These are phyloP conservation scores for Pisolithus albus DNA, from an alignment of 768 basidiomycete genomes.

Conservation along the genomic window DNA sequence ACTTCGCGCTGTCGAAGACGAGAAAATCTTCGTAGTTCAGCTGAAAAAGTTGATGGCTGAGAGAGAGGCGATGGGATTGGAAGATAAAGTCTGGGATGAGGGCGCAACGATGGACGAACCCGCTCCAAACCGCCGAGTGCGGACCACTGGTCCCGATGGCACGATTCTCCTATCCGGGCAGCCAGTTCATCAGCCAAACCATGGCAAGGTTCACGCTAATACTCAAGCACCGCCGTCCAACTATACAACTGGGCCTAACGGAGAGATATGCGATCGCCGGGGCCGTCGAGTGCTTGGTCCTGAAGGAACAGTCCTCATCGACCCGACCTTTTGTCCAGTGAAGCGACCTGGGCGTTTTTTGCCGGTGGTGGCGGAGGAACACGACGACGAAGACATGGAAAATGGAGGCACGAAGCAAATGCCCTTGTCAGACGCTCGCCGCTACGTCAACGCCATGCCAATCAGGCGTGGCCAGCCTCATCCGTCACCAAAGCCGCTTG, in stretches of 20 bases:
- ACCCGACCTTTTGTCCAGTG: neutral
- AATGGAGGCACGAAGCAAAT: neutral
- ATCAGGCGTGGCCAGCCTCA: neutral
- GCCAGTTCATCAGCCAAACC: neutral
- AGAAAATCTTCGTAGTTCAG: conserved; percentile 18
- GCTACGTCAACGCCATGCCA: neutral
- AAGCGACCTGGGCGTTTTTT: neutral
- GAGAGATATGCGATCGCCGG: conserved; percentile 13
- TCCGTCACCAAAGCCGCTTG: conserved; percentile 7
- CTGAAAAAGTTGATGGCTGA: conserved; percentile 11
- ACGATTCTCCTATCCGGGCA: conserved; percentile 8
- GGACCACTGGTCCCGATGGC: conserved; percentile 3
- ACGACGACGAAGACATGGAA: neutral
- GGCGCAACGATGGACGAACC: conserved; percentile 8
- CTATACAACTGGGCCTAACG: conserved; percentile 13
- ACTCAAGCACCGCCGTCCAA: neutral
- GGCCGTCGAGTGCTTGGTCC: conserved; percentile 18
- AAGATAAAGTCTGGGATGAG: conserved; percentile 10
- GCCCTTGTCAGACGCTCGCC: neutral
- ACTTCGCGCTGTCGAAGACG: neutral
- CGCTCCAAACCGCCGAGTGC: neutral
- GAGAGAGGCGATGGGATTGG: conserved; percentile 1
- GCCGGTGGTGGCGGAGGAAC: neutral
- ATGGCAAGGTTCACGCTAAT: neutral
- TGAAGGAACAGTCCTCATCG: conserved; percentile 8